Percentiles rank a stretch among this genome's conserved stretches.
Conservation (phyloP, 2,329 filamentous ascomycete genomes). For the Neofusicoccum ribis region DNA sequence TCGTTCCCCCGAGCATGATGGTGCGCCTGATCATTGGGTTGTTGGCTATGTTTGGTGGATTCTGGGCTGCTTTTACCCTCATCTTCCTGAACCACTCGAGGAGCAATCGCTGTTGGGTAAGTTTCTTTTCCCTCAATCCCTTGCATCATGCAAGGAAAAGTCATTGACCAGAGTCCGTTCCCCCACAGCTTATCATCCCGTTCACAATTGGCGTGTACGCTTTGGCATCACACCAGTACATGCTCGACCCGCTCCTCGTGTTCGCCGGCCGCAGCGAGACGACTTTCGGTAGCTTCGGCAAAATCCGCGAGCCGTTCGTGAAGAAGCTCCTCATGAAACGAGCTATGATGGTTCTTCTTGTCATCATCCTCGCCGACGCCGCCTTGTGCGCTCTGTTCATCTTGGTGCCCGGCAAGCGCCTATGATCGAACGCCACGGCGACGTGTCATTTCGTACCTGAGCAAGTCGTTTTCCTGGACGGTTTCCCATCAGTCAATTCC, state of each 20-base stretch:
- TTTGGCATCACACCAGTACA: slow-evolving; percentile 90
- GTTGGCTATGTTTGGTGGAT: slow-evolving; percentile 82
- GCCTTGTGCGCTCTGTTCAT: slow-evolving; percentile 90
- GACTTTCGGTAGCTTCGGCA: slow-evolving; percentile 88
- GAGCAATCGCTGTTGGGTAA: slow-evolving; percentile 78
- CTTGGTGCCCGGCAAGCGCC: slow-evolving; percentile 84
- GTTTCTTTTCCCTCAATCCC: slow-evolving; percentile 34
- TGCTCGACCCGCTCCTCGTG: slow-evolving; percentile 87
- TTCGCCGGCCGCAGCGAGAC: slow-evolving; percentile 92
- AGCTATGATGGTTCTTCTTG: slow-evolving; percentile 74
- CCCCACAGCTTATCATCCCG: slow-evolving; percentile 71
- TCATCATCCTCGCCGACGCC: slow-evolving; percentile 75
- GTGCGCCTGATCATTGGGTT: slow-evolving; percentile 83
- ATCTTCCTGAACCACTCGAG: slow-evolving; percentile 84
- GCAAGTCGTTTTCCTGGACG: too few species aligned
- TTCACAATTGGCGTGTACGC: slow-evolving; percentile 91
- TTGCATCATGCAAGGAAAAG: too few species aligned
- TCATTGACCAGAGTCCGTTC: too few species aligned
- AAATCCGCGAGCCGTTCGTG: slow-evolving; percentile 87
- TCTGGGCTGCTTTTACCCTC: slow-evolving; percentile 91
- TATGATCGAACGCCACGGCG: slow-evolving; percentile 48
- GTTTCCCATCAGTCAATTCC: too few species aligned
- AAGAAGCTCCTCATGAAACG: slow-evolving; percentile 81
- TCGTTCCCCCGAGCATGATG: slow-evolving; percentile 88
- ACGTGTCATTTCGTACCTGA: too few species aligned